Base-by-base conservation (phyloP, 2,329 filamentous ascomycete genomes). In the Aspergillus ochraceus region DNA sequence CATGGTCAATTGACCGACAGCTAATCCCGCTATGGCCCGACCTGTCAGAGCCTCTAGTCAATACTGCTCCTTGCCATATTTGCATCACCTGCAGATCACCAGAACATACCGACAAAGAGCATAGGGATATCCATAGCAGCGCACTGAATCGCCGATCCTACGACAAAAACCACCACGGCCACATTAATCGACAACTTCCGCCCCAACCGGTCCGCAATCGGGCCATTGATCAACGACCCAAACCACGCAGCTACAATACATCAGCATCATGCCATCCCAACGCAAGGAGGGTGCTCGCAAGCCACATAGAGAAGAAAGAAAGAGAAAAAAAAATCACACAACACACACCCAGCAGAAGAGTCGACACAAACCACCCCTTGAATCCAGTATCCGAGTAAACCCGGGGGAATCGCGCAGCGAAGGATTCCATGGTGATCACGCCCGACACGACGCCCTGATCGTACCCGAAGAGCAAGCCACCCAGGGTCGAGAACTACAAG, bases 301-400 rank as follows among this genome's bases (percentile, higher is more conserved):
- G 12, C 3, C 14, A 10, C 32, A 17, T 20, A 19, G 19, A 14
- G 26, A n/a, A 19, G n/a, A 24, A n/a, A 3, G 39, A 9, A n/a
- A 22, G 19, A 30, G 26, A 2, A n/a, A 19, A 11, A 4, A 42
- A 42, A n/a, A n/a, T 17, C 36, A 42, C 36, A 5, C 17, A 42
- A 42, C 47, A 66, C 70, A 57, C 63, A 77, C 75, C 70, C 0
- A 84, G 70, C 10, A 82, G 67, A 4, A 84, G 69, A 2, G 77
- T 80, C 6, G 82, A 82, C 2, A 83, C 80, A 55, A 84, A 82
- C 81, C 82, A 84, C 32, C 81, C 81, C 60, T 83, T 81, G 70
- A 81, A 81, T 11, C 76, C 67, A 59, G 74, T 79, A 59, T 83
- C 79, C 0, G 72, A 58, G 52, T 76, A 79, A 17, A 82, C 73